phyloP scores from a whole-genome alignment of 352 stramenopile genomes.

The Phytophthora macrochlamydospora region DNA sequence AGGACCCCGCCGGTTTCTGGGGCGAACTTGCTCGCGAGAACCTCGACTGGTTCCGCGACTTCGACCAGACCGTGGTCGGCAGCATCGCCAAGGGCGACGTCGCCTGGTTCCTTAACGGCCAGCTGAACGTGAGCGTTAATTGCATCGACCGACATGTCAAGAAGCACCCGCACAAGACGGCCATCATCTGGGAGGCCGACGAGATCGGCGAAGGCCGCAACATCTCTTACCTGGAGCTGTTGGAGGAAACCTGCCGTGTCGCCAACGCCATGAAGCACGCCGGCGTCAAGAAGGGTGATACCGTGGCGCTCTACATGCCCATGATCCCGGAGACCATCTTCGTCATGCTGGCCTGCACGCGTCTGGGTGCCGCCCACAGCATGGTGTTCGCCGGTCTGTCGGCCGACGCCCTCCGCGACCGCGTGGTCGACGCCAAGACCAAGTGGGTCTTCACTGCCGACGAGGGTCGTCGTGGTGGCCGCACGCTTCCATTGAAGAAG shows the following conservation, averaged over 20 bases:
- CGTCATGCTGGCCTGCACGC: constrained; percentile 97
- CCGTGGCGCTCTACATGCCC: constrained; percentile 98
- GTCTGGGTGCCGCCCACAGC: constrained; percentile 96
- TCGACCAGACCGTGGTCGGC: constrained; percentile 86
- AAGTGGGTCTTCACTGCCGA: constrained; percentile 94
- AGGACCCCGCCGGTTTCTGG: constrained; percentile 93
- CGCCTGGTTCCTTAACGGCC: constrained; percentile 93
- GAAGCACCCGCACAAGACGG: constrained; percentile 79
- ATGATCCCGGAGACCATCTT: constrained; percentile 98
- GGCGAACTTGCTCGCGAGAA: constrained; percentile 85
- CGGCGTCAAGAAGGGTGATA: constrained; percentile 91
- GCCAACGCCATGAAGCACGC: constrained; percentile 93
- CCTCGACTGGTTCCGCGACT: constrained; percentile 94
- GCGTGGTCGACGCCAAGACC: constrained; percentile 89
- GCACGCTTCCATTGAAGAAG: constrained; percentile 93
- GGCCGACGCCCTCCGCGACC: constrained; percentile 93
- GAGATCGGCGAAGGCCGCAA: constrained; percentile 89
- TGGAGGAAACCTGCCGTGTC: constrained; percentile 81
- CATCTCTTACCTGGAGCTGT: constrained; percentile 46
- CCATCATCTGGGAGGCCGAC: constrained; percentile 97
- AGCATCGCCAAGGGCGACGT: constrained; percentile 91
- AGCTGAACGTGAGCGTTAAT: constrained; percentile 94
- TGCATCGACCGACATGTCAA: constrained; percentile 95
- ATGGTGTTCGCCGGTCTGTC: constrained; percentile 97
- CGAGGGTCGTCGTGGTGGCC: constrained; percentile 91